Base-by-base conservation (phyloP, 2,329 filamentous ascomycete species). In the Fusarium verticillioides region DNA sequence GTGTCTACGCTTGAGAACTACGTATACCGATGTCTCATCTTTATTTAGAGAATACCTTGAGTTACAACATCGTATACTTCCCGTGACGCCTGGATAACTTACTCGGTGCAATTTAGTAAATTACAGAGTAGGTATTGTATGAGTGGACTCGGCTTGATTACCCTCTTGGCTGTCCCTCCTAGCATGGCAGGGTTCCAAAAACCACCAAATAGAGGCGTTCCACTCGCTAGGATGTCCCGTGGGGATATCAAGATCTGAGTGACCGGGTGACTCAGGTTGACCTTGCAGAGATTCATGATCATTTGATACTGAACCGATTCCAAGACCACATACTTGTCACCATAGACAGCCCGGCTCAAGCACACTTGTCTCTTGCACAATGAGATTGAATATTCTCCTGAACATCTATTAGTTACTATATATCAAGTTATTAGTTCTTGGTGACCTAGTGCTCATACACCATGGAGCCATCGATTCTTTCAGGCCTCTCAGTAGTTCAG, bases 401-500 rank as follows among this genome's bases (percentile, higher is more conserved):
- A 21, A n/a, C 12, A 43, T 34, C 12, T 5, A 19, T 49, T n/a
- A n/a, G n/a, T n/a, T 23, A 54, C 19, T 39, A 39, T 40, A 37
- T 21, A 52, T 26, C 12, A 7, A 16, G 16, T 28, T 9, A 16
- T 10, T 44, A 47, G 40, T 57, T 70, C 16, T 43, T 56, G 42
- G 26, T 11, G 28, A n/a, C 9, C 44, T 30, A 28, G 47, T 32
- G 23, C 13, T 28, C 68, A 26, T 28, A 63, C 47, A 75, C 56
- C n/a, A 83, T 83, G 82, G 80, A 83, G 26, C 73, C 81, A 7
- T 67, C 78, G 9, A 75, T 82, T 54, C 64, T 84, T 39, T 75
- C 73, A n/a, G 76, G 77, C 37, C 75, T 84, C 12, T 77, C 81
- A 58, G 74, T 80, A 57, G 78, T 83, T 9, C 76, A 81, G 53